These are phyloP conservation scores for Zygosaccharomyces pseudobailii DNA, from an alignment of 1,139 yeast genomes.

Conservation along the genomic window DNA sequence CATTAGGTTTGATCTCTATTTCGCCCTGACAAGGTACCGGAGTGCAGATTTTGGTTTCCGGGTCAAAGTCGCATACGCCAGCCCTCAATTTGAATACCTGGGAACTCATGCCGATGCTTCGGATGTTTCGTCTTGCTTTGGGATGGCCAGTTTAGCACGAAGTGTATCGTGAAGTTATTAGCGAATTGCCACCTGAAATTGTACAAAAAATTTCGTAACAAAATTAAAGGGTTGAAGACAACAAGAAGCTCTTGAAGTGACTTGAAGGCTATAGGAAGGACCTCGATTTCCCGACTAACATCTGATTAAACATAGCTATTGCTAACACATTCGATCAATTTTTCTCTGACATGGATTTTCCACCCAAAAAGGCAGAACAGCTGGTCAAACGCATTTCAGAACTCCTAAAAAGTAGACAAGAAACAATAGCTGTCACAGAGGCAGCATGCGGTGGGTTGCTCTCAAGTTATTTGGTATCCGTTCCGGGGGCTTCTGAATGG, in stretches of 20 bases:
- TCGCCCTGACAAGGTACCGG: conserved; percentile 77
- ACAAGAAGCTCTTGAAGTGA: background rate
- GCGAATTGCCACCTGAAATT: conserved; percentile 1
- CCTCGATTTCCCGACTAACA: background rate
- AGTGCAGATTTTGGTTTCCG: conserved; percentile 62
- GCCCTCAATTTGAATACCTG: conserved; percentile 62
- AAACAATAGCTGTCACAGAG: conserved; percentile 75
- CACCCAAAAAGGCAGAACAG: conserved; percentile 50
- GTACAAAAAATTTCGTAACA: conserved; percentile 1
- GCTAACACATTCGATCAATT: background rate
- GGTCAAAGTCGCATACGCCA: conserved; percentile 75
- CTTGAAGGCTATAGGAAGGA: background rate
- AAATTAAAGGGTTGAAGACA: background rate
- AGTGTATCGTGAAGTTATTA: background rate
- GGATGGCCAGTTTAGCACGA: background rate
- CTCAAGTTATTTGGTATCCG: conserved; percentile 72
- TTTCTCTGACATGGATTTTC: conserved; percentile 40
- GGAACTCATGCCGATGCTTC: conserved; percentile 14
- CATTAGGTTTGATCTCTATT: conserved; percentile 55
- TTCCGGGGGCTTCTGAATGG: conserved; percentile 80
- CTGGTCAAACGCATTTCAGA: conserved; percentile 55
- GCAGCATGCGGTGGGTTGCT: conserved; percentile 88
- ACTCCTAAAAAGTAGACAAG: conserved; percentile 46
- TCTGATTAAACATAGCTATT: background rate
- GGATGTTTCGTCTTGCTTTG: background rate